Base-by-base conservation (phyloP, 1,139 yeast genomes). In the Yamadazyma mexicana region DNA sequence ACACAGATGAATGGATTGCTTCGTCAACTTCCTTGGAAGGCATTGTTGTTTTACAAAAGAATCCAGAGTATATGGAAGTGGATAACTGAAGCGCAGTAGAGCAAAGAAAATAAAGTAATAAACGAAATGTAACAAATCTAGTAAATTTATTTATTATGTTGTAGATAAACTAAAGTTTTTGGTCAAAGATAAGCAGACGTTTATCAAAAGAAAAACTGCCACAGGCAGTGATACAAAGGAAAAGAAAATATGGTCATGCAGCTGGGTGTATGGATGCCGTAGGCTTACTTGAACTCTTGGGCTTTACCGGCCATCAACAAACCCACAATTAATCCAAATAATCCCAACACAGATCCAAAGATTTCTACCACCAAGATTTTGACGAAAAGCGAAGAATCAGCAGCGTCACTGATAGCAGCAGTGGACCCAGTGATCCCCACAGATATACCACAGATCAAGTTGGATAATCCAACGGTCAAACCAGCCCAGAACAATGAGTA, bases 401-500 rank as follows among this genome's bases (percentile, higher is more conserved):
- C 98, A 26, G 99, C 99, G 67, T 94, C 99, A 38, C 95, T 81
- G 47, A 94, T 81, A 34, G 99, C 99, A 33, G 98, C 98, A 22
- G 97, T 92, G 20, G 98, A 84, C 36, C 99, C 99, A 17, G 98
- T 92, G 46, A 94, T 77, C 48, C 99, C 99, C 37, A 94, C 99
- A 9, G 97, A 92, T 45, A 94, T 75, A 66, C 99, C 99, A 75
- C 99, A 94, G 46, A 92, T 84, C 59, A 94, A 77, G 64, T 94
- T 94, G 55, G 95, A 82, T 25, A 87, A 62, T 33, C 99, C 99
- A 34, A 94, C 98, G 6, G 98, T 92, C 40, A 91, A 59, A 16
- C 99, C 99, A 20, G 97, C 98, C 99, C 99, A 94, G 65, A 94
- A 94, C 49, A 94, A 75, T 6, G 98, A 81, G 61, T 81, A 92